A percentile compares a stretch with the other conserved stretches of the same genome.
phyloP scores from a whole-genome alignment of 106 monocot species.

The Dioscorea dumetorum region DNA sequence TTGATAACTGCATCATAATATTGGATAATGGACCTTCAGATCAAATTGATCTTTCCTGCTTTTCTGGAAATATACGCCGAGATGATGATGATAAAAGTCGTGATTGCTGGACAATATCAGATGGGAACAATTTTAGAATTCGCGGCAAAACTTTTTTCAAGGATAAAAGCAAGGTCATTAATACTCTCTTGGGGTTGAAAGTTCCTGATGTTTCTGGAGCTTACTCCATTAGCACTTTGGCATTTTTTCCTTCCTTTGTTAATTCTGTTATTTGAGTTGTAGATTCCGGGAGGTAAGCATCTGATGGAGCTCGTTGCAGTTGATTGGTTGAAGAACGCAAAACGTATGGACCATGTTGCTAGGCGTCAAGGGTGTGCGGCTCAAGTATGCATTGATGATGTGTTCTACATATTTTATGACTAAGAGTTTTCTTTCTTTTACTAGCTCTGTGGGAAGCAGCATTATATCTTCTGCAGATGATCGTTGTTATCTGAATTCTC shows the following conservation, averaged over 20 bases:
- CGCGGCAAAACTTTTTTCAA: constrained; percentile 71
- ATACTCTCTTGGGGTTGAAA: background rate
- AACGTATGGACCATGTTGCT: constrained; percentile 76
- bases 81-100: constrained; percentile 72
- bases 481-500: no score
- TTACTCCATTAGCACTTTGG: background rate
- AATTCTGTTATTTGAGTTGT: constrained; percentile 4
- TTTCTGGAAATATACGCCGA: constrained; percentile 66
- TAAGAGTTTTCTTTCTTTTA: no score
- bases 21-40: constrained; percentile 31
- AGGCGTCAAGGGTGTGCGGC: constrained; percentile 70
- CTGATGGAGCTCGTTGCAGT: constrained; percentile 85
- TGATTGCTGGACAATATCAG: constrained; percentile 87
- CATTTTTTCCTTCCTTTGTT: background rate
- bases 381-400: constrained; percentile 32
- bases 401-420: no score
- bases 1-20: constrained; percentile 8
- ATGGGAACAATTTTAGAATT: constrained; percentile 80
- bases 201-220: background rate
- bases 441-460: no score
- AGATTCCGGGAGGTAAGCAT: constrained; percentile 76
- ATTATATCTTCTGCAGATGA: no score
- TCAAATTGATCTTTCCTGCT: constrained; percentile 57
- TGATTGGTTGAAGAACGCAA: constrained; percentile 81
- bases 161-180: constrained; percentile 70